A percentile compares a stretch with the other conserved stretches of the same genome.
Conservation (phyloP, 352 stramenopile genomes). For the Globisporangium splendens region DNA sequence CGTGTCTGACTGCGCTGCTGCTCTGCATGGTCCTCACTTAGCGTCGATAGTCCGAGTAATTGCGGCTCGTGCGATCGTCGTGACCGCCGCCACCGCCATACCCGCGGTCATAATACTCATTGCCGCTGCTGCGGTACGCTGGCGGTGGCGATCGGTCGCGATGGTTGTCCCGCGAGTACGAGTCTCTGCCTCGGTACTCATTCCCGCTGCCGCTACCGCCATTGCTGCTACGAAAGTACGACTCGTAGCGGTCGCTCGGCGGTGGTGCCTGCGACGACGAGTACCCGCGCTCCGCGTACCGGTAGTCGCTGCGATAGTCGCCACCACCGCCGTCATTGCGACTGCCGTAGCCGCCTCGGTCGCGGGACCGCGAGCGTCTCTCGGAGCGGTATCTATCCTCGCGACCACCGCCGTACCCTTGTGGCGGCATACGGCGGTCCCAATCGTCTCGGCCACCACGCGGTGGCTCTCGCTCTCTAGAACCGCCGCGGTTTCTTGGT, state of each 20-base stretch:
- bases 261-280: conserved; percentile 3
- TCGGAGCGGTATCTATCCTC: conserved; percentile 16
- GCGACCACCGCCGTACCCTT: conserved; percentile 7
- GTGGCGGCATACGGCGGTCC: not conserved
- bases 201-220: conserved; percentile 9
- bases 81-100: conserved; percentile 47
- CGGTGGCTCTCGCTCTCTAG: conserved; percentile 10
- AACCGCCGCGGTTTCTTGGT: conserved; percentile 9
- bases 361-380: conserved; percentile 24
- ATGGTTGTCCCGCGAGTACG: conserved; percentile 13
- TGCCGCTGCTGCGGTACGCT: conserved; percentile 3
- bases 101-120: conserved; percentile 20
- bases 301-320: conserved; percentile 10
- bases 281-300: conserved; percentile 30
- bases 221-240: conserved; percentile 17
- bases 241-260: conserved; percentile 17
- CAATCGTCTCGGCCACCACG: conserved; percentile 1
- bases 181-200: conserved; percentile 3
- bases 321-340: conserved; percentile 13
- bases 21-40: conserved; percentile 11
- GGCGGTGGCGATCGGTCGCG: conserved; percentile 12
- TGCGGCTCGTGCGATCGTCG: conserved; percentile 52
- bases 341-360: conserved; percentile 13
- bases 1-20: not conserved
- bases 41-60: conserved; percentile 45